phyloP scores from a whole-genome alignment of 2,329 filamentous ascomycete species.

The Venturia aucupariae region DNA sequence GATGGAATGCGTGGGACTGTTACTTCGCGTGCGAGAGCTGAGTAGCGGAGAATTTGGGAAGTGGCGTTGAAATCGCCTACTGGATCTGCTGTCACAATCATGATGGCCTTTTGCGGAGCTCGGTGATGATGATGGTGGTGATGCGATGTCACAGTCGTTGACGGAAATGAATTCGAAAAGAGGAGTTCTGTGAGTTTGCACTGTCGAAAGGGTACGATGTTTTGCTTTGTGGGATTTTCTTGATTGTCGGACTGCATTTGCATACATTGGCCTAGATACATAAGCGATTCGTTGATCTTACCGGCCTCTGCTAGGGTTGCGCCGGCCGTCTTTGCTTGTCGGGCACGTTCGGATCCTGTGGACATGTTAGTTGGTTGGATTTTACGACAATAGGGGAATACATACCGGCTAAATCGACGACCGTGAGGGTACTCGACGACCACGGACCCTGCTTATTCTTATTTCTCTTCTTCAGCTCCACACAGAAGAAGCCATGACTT shows the following conservation, averaged over 20 bases:
- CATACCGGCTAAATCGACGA: slow-evolving; percentile 79
- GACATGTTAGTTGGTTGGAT: slow-evolving; percentile 18
- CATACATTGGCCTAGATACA: slow-evolving; percentile 95
- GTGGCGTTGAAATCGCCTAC: slow-evolving; percentile 93
- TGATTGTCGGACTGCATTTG: slow-evolving; percentile 84
- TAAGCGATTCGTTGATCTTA: slow-evolving; percentile 96
- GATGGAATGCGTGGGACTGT: slow-evolving; percentile 84
- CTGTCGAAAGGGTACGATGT: slow-evolving; percentile 63
- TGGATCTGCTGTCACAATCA: slow-evolving; percentile 94
- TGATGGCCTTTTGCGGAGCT: slow-evolving; percentile 77
- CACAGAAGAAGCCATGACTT: slow-evolving; percentile 91
- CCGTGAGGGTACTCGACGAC: slow-evolving; percentile 69
- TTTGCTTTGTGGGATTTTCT: slow-evolving; percentile 51
- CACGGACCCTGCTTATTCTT: slow-evolving; percentile 51
- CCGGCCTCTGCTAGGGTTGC: slow-evolving; percentile 89
- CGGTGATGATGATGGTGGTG: slow-evolving; percentile 39
- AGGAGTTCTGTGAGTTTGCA: slow-evolving; percentile 45
- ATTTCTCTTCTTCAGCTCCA: slow-evolving; percentile 82
- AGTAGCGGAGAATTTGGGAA: slow-evolving; percentile 90
- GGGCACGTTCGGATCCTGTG: slow-evolving; percentile 71
- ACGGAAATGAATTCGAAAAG: slow-evolving; percentile 41
- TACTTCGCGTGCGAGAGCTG: slow-evolving; percentile 83
- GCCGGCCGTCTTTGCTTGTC: slow-evolving; percentile 88
- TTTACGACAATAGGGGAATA: background rate
- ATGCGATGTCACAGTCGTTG: slow-evolving; percentile 37